Evolutionary conservation across 192 early-diverging fungal genomes (phyloP).

Genomic region (Entomortierella chlamydospora): DNA sequence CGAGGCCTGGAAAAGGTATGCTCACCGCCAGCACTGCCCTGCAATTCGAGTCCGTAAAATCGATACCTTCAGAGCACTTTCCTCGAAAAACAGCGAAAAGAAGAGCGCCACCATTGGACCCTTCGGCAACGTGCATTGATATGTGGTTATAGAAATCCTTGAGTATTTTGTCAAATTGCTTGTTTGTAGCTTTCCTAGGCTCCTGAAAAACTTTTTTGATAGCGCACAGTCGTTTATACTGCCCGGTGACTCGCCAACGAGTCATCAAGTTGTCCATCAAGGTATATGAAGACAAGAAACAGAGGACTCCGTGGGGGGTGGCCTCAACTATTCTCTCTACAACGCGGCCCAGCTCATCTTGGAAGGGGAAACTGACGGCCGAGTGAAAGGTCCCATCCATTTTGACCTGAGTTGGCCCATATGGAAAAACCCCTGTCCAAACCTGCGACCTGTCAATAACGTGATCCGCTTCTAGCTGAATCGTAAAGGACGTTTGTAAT

Average conservation of each 20-base stretch:
- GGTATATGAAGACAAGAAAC: constrained; percentile 44
- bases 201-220: constrained; percentile 32
- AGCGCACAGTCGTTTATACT: constrained; percentile 4
- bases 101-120: constrained; percentile 58
- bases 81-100: constrained; percentile 81
- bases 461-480: constrained; percentile 68
- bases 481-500: constrained; percentile 60
- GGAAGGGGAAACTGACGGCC: constrained; percentile 10
- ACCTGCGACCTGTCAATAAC: constrained; percentile 66
- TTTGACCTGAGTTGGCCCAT: constrained; percentile 22
- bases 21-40: constrained; percentile 75
- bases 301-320: constrained; percentile 60
- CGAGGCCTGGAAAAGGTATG: constrained; percentile 66
- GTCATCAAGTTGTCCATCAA: constrained; percentile 15
- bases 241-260: constrained; percentile 21
- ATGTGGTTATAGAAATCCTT: constrained; percentile 59
- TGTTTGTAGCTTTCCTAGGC: constrained; percentile 15
- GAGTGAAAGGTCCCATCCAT: constrained; percentile 32
- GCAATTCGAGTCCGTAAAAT: constrained; percentile 74
- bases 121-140: constrained; percentile 23
- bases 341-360: constrained; percentile 31
- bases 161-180: constrained; percentile 54
- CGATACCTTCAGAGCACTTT: constrained; percentile 80
- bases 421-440: constrained; percentile 25
- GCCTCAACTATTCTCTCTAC: constrained; percentile 33